Percentiles rank a stretch among this genome's conserved stretches.
phyloP scores from a whole-genome alignment of 2,329 filamentous ascomycete species.

The Cladophialophora psammophila region DNA sequence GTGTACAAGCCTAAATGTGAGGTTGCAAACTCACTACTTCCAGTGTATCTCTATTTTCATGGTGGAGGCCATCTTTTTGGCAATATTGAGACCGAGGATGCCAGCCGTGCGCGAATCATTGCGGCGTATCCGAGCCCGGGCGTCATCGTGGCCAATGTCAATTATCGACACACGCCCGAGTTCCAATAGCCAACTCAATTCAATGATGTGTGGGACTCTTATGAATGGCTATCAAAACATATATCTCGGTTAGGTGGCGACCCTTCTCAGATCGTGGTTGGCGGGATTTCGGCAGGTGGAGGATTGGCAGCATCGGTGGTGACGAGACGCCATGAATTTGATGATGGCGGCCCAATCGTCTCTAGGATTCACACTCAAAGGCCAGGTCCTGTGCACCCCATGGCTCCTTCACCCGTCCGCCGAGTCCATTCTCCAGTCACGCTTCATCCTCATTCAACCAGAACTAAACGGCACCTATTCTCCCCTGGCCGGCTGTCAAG shows the following conservation, averaged over 20 bases:
- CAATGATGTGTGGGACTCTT: slow-evolving; percentile 1
- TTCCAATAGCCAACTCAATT: slow-evolving; percentile 1
- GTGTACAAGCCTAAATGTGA: background rate
- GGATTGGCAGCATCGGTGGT: background rate
- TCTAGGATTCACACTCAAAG: background rate
- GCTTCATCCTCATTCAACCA: background rate
- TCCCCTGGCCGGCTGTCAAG: background rate
- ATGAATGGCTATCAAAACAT: background rate
- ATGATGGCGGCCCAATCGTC: background rate
- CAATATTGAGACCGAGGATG: background rate
- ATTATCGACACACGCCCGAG: slow-evolving; percentile 9
- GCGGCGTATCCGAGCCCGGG: background rate
- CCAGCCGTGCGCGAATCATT: too few species aligned
- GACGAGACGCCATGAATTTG: background rate
- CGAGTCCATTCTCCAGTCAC: too few species aligned
- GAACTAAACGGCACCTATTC: background rate
- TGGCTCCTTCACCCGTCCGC: background rate
- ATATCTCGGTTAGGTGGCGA: background rate
- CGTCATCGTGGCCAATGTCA: background rate
- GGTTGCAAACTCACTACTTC: background rate
- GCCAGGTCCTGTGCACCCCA: background rate
- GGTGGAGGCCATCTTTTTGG: slow-evolving; percentile 5
- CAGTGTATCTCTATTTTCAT: slow-evolving; percentile 2
- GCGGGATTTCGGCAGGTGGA: slow-evolving; percentile 9
- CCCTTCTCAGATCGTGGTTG: background rate